Percentiles rank a stretch among this genome's conserved stretches.
These are phyloP conservation scores for Tieghemiomyces parasiticus DNA, from an alignment of 192 early-diverging fungal genomes.

Conservation along the genomic window DNA sequence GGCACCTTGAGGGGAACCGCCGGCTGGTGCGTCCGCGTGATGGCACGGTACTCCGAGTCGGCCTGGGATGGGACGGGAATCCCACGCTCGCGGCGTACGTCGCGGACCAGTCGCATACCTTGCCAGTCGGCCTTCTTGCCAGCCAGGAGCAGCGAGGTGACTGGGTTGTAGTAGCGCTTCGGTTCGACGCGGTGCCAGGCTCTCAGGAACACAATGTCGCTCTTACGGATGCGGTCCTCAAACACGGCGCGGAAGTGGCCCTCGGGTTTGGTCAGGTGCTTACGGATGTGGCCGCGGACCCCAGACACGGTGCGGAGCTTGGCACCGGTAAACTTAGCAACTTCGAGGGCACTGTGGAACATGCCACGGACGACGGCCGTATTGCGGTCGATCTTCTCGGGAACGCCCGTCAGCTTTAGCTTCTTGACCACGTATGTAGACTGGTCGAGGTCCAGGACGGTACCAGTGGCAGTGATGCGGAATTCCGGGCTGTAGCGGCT, in stretches of 20 bases:
- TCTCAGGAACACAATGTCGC: conserved; percentile 94
- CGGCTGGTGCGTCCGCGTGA: no score
- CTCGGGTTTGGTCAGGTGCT: conserved; percentile 67
- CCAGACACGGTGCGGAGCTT: conserved; percentile 90
- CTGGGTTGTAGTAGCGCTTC: conserved; percentile 94
- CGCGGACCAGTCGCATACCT: conserved; percentile 76
- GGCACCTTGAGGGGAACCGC: no score
- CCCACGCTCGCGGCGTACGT: conserved; percentile 57
- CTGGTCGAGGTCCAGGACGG: conserved; percentile 87
- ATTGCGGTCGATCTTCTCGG: conserved; percentile 92
- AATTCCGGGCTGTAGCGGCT: conserved; percentile 34
- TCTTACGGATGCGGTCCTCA: conserved; percentile 93
- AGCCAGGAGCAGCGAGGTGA: conserved; percentile 73
- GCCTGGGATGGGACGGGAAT: conserved; percentile 50
- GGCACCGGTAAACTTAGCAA: conserved; percentile 97
- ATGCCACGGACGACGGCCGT: conserved; percentile 97
- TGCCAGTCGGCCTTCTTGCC: conserved; percentile 58
- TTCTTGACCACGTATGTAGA: conserved; percentile 96
- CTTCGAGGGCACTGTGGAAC: conserved; percentile 92
- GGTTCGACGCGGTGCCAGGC: conserved; percentile 96
- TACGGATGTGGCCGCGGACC: conserved; percentile 96
- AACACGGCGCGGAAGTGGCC: conserved; percentile 95
- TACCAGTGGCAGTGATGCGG: conserved; percentile 92
- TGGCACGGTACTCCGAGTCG: conserved; percentile 88
- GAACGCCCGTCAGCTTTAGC: conserved; percentile 90